Evolutionary conservation across 345 rosid species (phyloP).

Genomic region (Pistacia integerrima): DNA sequence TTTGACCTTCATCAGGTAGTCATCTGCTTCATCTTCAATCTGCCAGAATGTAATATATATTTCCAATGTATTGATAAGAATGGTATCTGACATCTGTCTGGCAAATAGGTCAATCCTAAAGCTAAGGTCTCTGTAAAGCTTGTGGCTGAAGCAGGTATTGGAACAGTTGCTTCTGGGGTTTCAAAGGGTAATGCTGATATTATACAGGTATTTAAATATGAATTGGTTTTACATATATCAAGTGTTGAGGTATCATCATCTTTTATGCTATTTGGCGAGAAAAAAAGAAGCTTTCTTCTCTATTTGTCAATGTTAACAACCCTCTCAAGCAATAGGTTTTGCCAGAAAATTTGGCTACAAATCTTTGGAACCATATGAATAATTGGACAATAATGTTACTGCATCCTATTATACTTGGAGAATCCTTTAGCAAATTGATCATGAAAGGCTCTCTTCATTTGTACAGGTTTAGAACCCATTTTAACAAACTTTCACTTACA

Average conservation of each 20-base stretch:
- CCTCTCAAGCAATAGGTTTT: neutral
- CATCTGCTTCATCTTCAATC: conserved; percentile 24
- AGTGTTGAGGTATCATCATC: neutral
- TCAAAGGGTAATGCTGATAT: conserved; percentile 98
- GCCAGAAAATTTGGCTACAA: neutral
- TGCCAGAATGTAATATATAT: neutral
- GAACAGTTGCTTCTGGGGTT: conserved; percentile 99
- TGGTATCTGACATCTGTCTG: conserved; percentile 14
- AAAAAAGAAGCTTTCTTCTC: neutral
- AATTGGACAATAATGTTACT: neutral
- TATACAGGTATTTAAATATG: conserved; percentile 63
- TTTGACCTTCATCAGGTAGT: conserved; percentile 97
- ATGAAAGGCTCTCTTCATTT: neutral
- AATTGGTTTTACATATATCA: conserved; percentile 4
- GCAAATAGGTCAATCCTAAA: conserved; percentile 80
- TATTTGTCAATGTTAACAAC: conserved; percentile 1
- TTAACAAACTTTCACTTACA: neutral
- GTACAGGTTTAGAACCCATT: neutral
- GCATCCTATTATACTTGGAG: neutral
- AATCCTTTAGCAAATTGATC: neutral
- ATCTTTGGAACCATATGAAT: neutral
- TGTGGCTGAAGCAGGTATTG: conserved; percentile 98
- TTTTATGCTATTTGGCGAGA: conserved; percentile 7
- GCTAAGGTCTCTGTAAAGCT: conserved; percentile 99
- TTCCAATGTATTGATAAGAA: conserved; percentile 12